Conservation (phyloP, 192 early-diverging fungal genomes). For the Backusella luteola region DNA sequence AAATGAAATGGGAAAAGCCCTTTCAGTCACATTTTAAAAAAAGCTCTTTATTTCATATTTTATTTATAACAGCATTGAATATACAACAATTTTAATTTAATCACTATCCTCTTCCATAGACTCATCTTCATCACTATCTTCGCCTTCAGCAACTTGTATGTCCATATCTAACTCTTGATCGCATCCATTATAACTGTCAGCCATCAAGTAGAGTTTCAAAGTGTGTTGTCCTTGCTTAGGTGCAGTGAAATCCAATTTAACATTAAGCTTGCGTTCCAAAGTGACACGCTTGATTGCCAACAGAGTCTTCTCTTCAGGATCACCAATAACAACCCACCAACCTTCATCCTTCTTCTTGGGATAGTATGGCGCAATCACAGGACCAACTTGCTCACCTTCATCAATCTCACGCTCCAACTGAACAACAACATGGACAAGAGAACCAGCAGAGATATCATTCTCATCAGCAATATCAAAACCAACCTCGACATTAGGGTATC, state of each 20-base stretch:
- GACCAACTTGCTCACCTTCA: conserved; percentile 60
- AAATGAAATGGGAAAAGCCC: no score
- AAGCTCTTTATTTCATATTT: not conserved
- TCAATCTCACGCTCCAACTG: conserved; percentile 87
- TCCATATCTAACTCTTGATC: conserved; percentile 92
- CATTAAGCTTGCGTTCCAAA: conserved; percentile 51
- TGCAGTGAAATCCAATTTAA: conserved; percentile 82
- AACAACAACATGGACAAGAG: conserved; percentile 65
- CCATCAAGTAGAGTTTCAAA: conserved; percentile 88
- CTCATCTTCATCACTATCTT: conserved; percentile 48
- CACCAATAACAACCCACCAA: conserved; percentile 98
- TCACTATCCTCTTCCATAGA: conserved; percentile 40
- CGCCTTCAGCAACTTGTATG: conserved; percentile 56
- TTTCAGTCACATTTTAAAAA: not conserved
- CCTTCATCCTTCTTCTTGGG: conserved; percentile 86
- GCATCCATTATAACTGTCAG: conserved; percentile 90
- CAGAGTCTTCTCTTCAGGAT: conserved; percentile 71
- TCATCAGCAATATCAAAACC: conserved; percentile 64
- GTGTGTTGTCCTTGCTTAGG: conserved; percentile 56
- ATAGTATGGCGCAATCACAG: conserved; percentile 92
- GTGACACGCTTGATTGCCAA: conserved; percentile 89
- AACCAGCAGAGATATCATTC: conserved; percentile 60
- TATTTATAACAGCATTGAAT: not conserved
- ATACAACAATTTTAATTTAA: conserved; percentile 6
- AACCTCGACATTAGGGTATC: conserved; percentile 93